A percentile compares a stretch with the other conserved stretches of the same genome.
Conservation (phyloP, 495 filamentous ascomycete genomes). For the Aspergillus wentii region DNA sequence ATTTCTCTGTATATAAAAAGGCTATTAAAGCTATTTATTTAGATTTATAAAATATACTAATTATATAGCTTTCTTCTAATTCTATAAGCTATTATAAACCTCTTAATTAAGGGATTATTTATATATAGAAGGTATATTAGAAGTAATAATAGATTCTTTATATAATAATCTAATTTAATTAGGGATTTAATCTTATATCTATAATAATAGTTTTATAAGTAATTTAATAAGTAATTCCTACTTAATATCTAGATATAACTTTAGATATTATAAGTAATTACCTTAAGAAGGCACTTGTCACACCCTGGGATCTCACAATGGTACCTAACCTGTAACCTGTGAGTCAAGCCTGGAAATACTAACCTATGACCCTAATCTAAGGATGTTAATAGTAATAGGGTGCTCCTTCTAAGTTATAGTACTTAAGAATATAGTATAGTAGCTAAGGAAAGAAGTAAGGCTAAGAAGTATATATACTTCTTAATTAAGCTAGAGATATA, state of each 20-base stretch:
- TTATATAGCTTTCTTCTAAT: constrained; percentile 24
- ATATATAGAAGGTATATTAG: constrained; percentile 21
- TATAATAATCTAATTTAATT: constrained; percentile 8
- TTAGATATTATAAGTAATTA: constrained; percentile 10
- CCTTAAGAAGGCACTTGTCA: constrained; percentile 15
- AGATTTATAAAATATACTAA: constrained; percentile 10
- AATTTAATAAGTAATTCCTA: constrained; percentile 9
- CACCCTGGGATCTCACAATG: no score
- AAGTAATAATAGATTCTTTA: constrained; percentile 17
- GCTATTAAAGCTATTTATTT: constrained; percentile 4
- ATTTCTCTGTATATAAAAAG: constrained; percentile 20
- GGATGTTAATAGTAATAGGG: no score
- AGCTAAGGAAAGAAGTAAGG: no score
- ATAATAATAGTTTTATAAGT: constrained; percentile 15
- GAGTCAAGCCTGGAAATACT: no score
- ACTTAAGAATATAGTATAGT: no score
- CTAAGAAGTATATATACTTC: no score
- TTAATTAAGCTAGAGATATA: no score
- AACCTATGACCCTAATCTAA: no score
- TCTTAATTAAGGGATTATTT: constrained; percentile 28
- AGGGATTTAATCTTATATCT: constrained; percentile 5
- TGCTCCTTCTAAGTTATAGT: no score
- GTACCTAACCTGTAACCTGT: no score
- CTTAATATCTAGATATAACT: constrained; percentile 10
- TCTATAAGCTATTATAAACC: constrained; percentile 21